Conservation (phyloP, 345 rosid species). For the Syzygium aqueum region DNA sequence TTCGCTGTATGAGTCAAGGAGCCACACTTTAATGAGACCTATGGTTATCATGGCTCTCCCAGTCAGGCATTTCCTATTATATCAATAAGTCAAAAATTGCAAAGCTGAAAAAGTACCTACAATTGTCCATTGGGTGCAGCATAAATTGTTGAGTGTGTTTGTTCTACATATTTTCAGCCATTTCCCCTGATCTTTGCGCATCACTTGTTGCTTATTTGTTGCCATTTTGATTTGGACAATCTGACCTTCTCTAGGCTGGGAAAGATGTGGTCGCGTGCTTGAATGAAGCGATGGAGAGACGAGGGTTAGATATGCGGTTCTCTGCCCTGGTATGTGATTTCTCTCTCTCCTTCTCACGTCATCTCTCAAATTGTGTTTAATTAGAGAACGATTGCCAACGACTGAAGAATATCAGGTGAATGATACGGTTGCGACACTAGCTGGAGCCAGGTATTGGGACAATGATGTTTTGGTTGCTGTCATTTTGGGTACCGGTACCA, state of each 20-base stretch:
- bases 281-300: slow-evolving; percentile 73
- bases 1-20: background rate
- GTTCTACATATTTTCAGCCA: background rate
- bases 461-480: slow-evolving; percentile 84
- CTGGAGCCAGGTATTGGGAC: slow-evolving; percentile 78
- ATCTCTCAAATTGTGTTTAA: background rate
- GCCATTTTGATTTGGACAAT: background rate
- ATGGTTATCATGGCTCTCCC: background rate
- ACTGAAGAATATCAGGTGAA: slow-evolving; percentile 39
- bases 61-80: background rate
- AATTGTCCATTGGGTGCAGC: background rate
- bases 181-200: background rate
- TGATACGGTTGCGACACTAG: slow-evolving; percentile 74
- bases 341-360: background rate
- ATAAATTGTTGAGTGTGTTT: background rate
- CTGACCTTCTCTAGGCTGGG: slow-evolving; percentile 44
- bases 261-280: slow-evolving; percentile 71
- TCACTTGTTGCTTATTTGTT: background rate
- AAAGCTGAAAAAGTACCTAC: background rate
- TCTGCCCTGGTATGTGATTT: slow-evolving; percentile 55
- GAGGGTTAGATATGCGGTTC: slow-evolving; percentile 60
- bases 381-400: background rate
- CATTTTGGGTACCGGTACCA: slow-evolving; percentile 88
- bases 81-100: background rate
- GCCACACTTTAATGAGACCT: background rate